A percentile compares a stretch with the other conserved stretches of the same genome.
phyloP scores from a whole-genome alignment of 1,139 yeast genomes.

The Petasospora fabianii region DNA sequence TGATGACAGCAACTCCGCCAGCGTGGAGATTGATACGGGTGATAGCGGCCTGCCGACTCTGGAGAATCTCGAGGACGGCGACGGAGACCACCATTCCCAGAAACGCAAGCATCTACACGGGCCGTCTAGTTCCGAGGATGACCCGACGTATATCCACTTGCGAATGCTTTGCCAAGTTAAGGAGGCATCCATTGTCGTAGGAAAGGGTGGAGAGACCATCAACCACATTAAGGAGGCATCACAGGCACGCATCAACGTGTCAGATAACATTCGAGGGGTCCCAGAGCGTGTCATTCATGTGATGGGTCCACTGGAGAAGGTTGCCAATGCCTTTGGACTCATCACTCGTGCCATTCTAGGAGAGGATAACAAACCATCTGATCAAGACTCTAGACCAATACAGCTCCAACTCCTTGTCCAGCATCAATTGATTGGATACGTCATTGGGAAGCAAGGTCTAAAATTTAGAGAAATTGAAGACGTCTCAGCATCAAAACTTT shows the following conservation, averaged over 20 bases:
- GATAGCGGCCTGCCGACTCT: slow-evolving; percentile 1
- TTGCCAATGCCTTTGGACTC: slow-evolving; percentile 79
- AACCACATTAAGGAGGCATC: slow-evolving; percentile 63
- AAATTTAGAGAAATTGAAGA: slow-evolving; percentile 81
- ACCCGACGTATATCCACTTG: slow-evolving; percentile 50
- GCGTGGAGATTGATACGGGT: slow-evolving; percentile 9
- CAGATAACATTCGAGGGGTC: slow-evolving; percentile 69
- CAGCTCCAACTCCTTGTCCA: slow-evolving; percentile 67
- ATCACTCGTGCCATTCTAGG: slow-evolving; percentile 63
- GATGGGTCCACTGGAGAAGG: slow-evolving; percentile 74
- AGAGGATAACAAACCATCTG: slow-evolving; percentile 64
- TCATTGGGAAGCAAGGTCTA: slow-evolving; percentile 77
- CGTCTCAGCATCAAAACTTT: slow-evolving; percentile 72
- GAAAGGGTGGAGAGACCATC: slow-evolving; percentile 73
- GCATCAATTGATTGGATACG: slow-evolving; percentile 75
- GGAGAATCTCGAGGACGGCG: not conserved
- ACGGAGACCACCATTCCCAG: not conserved
- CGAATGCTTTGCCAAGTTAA: slow-evolving; percentile 76
- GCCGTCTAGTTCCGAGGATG: too few species aligned
- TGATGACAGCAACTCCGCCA: slow-evolving; percentile 24
- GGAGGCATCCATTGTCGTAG: slow-evolving; percentile 74
- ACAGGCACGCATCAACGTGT: slow-evolving; percentile 66
- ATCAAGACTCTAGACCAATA: slow-evolving; percentile 50
- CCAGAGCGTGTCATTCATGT: slow-evolving; percentile 77
- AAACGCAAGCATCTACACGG: too few species aligned